A percentile compares a stretch with the other conserved stretches of the same genome.
These are phyloP conservation scores for Furcasterigmium furcatum DNA, from an alignment of 2,329 filamentous ascomycete genomes.

Conservation along the genomic window DNA sequence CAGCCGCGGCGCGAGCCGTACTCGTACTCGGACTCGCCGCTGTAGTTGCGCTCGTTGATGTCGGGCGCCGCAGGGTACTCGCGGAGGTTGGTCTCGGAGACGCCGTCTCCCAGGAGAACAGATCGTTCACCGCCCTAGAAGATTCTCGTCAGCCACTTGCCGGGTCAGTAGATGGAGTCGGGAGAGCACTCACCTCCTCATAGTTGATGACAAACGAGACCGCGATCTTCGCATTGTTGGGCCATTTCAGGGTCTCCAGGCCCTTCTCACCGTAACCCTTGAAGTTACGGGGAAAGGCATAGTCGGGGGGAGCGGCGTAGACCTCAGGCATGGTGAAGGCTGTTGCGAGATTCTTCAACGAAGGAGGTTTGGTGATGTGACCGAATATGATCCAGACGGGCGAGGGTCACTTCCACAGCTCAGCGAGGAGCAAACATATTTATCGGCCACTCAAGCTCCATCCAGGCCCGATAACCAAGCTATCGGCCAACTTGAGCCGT, in stretches of 20 bases:
- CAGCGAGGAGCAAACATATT: too few species aligned
- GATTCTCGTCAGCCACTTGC: too few species aligned
- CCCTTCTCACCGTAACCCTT: constrained; percentile 37
- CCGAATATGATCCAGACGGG: too few species aligned
- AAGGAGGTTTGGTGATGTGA: not conserved
- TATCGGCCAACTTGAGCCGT: not conserved
- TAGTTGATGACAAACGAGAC: constrained; percentile 43
- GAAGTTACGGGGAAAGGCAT: constrained; percentile 25
- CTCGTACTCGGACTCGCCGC: constrained; percentile 47
- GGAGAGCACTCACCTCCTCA: constrained; percentile 31
- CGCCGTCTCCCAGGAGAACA: constrained; percentile 32
- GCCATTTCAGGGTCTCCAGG: constrained; percentile 29
- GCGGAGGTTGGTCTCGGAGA: constrained; percentile 30
- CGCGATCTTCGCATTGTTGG: constrained; percentile 36
- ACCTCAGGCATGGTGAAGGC: constrained; percentile 18
- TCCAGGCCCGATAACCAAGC: not conserved
- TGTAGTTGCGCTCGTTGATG: constrained; percentile 40
- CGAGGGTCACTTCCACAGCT: too few species aligned
- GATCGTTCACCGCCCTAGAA: constrained; percentile 28
- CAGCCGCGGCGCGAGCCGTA: constrained; percentile 46
- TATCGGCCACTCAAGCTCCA: not conserved
- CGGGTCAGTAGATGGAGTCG: too few species aligned
- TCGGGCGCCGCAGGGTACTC: constrained; percentile 32
- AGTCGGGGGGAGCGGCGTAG: constrained; percentile 22
- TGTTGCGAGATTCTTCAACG: not conserved